phyloP scores from a whole-genome alignment of 768 basidiomycete genomes.

The Boletus barrowsii region DNA sequence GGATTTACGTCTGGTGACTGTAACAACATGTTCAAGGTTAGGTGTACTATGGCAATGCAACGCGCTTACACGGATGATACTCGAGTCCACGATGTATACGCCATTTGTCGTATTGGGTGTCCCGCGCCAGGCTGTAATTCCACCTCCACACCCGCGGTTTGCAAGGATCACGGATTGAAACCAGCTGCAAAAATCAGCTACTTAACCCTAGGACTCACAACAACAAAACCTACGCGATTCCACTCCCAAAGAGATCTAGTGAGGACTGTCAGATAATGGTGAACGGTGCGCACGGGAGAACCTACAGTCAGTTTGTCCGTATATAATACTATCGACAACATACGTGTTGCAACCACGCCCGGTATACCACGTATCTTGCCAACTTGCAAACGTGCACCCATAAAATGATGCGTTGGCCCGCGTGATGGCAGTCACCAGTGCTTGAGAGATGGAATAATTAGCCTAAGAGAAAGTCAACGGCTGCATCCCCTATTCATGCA shows the following conservation, averaged over 20 bases:
- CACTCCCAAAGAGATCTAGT: conserved; percentile 15
- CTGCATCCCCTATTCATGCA: neutral
- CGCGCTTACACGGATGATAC: conserved; percentile 50
- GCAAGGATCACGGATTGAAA: conserved; percentile 59
- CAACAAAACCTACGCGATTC: conserved; percentile 4
- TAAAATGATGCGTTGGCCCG: conserved; percentile 65
- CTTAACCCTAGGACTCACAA: neutral
- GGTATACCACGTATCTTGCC: conserved; percentile 53
- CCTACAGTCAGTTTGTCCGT: conserved; percentile 63
- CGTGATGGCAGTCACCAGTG: conserved; percentile 58
- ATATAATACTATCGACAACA: conserved; percentile 59
- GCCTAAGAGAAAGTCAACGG: conserved; percentile 28
- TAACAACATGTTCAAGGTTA: neutral
- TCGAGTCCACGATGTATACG: conserved; percentile 53
- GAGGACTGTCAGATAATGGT: neutral
- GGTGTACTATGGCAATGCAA: neutral
- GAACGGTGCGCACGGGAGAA: neutral
- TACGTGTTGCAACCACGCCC: conserved; percentile 58
- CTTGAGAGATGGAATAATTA: conserved; percentile 58
- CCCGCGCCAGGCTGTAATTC: conserved; percentile 63
- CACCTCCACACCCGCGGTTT: conserved; percentile 63
- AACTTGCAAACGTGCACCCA: conserved; percentile 14
- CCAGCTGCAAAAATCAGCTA: conserved; percentile 38
- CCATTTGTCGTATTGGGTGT: conserved; percentile 41
- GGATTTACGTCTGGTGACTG: conserved; percentile 60